Evolutionary conservation across 2,329 filamentous ascomycete genomes (phyloP).

Genomic region (Blastomyces percursus): DNA sequence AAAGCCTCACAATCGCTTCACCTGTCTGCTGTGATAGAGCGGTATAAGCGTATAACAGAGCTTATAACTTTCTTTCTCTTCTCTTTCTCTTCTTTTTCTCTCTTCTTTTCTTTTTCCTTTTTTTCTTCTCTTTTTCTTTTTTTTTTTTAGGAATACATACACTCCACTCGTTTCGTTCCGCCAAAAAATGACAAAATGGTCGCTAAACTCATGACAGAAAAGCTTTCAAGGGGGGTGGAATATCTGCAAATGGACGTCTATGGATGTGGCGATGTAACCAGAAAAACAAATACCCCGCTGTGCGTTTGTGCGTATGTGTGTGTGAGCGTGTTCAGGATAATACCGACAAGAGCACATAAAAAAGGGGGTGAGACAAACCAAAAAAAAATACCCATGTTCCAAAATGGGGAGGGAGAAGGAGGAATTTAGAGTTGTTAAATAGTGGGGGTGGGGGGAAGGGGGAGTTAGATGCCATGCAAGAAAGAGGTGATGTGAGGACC

Average conservation of each 20-base stretch:
- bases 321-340: neutral
- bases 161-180: too few species aligned
- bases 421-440: neutral
- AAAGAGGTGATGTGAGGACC: too few species aligned
- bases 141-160: too few species aligned
- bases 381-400: neutral
- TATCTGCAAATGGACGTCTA: neutral
- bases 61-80: neutral
- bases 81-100: too few species aligned
- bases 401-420: neutral
- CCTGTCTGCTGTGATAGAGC: neutral
- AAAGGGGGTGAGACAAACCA: neutral
- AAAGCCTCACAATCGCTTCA: too few species aligned
- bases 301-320: neutral
- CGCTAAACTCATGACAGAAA: neutral
- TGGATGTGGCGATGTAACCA: neutral
- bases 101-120: neutral
- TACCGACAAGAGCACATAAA: neutral
- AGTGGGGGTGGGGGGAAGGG: too few species aligned
- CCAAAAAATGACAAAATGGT: neutral
- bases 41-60: neutral
- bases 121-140: too few species aligned
- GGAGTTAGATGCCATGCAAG: neutral
- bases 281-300: neutral
- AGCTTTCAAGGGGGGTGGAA: neutral